These are phyloP conservation scores for Saccharomycopsis hybrid DNA, from an alignment of 1,139 yeast species.

Conservation along the genomic window DNA sequence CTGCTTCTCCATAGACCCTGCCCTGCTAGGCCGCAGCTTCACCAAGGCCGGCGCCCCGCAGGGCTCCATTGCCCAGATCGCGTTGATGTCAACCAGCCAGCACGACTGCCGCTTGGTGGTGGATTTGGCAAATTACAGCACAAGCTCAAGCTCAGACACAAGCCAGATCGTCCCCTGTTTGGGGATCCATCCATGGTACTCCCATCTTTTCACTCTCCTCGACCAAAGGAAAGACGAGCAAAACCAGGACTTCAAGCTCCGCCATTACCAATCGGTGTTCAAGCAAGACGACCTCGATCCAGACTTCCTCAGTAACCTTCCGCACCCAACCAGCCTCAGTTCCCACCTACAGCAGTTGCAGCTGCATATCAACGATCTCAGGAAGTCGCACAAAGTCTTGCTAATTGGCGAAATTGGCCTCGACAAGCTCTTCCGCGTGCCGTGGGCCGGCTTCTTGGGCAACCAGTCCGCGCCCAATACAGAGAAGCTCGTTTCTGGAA, in stretches of 20 bases:
- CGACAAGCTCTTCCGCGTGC: slow-evolving; percentile 70
- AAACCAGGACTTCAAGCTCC: slow-evolving; percentile 27
- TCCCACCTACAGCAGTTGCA: too few relatives aligned
- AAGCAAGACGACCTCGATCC: slow-evolving; percentile 11
- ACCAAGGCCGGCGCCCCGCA: too few relatives aligned
- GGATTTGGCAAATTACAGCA: slow-evolving; percentile 10
- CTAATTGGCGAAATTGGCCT: slow-evolving; percentile 76
- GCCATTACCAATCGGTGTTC: slow-evolving; percentile 51
- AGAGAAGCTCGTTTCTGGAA: too few relatives aligned
- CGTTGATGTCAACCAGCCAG: slow-evolving; percentile 34
- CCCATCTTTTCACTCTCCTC: slow-evolving; percentile 49
- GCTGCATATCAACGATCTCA: too few relatives aligned
- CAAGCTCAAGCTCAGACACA: neutral
- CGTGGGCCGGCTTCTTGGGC: slow-evolving; percentile 52
- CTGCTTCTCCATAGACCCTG: slow-evolving; percentile 3
- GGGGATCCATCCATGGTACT: slow-evolving; percentile 92
- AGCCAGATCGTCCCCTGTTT: slow-evolving; percentile 44
- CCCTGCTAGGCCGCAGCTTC: slow-evolving; percentile 20
- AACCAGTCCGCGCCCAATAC: slow-evolving; percentile 21
- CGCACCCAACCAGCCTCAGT: slow-evolving; percentile 68
- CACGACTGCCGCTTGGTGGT: slow-evolving; percentile 32
- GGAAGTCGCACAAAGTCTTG: too few relatives aligned
- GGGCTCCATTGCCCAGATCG: slow-evolving; percentile 23
- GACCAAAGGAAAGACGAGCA: slow-evolving; percentile 28
- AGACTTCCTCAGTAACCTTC: slow-evolving; percentile 42